Conservation (phyloP, 2,329 filamentous ascomycete genomes). For the Penicillium verrucosum region DNA sequence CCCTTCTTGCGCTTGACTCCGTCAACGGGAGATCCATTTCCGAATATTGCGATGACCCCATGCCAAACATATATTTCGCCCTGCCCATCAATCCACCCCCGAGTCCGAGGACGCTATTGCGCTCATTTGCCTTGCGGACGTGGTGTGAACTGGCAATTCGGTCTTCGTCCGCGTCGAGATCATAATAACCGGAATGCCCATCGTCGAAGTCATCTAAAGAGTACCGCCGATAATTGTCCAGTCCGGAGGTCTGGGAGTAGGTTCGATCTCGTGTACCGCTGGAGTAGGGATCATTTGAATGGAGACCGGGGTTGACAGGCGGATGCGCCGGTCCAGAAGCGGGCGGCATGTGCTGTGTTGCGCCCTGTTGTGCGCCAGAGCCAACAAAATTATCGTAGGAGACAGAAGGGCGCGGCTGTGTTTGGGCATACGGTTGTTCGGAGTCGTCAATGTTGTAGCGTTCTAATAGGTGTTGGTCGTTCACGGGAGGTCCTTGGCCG, state of each 20-base stretch:
- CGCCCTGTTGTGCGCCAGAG: constrained; percentile 51
- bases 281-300: constrained; percentile 39
- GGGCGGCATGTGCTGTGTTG: constrained; percentile 39
- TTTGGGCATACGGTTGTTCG: constrained; percentile 52
- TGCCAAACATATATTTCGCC: constrained; percentile 86
- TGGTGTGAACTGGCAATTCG: constrained; percentile 49
- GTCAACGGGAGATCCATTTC: constrained; percentile 98
- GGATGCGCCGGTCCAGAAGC: constrained; percentile 39
- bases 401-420: constrained; percentile 71
- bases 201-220: constrained; percentile 83
- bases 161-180: constrained; percentile 61
- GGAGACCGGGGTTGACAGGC: constrained; percentile 32
- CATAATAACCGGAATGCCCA: constrained; percentile 74
- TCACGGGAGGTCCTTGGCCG: constrained; percentile 73
- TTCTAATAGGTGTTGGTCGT: constrained; percentile 75
- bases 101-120: constrained; percentile 84
- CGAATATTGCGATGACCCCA: constrained; percentile 76
- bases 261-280: constrained; percentile 41
- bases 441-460: constrained; percentile 68
- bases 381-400: constrained; percentile 96
- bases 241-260: constrained; percentile 73
- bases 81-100: constrained; percentile 83
- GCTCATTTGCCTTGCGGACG: constrained; percentile 61
- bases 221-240: constrained; percentile 88
- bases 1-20: constrained; percentile 60